Evolutionary conservation across 768 basidiomycete genomes (phyloP).

Genomic region (Tylopilus plumbeoviolaceoides): DNA sequence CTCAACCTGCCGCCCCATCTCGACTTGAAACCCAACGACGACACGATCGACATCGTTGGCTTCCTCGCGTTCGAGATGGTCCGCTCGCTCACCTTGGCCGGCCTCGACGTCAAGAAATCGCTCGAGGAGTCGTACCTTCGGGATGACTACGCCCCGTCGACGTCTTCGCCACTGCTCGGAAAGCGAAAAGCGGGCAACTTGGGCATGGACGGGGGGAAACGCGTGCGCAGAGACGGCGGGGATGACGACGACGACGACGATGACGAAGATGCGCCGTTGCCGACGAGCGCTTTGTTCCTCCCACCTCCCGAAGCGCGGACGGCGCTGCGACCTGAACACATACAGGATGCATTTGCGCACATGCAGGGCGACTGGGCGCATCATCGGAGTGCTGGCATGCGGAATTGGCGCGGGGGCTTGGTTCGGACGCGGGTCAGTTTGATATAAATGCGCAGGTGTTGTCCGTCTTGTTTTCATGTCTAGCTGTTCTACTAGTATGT

Average conservation of each 20-base stretch:
- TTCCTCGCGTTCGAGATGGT: conserved; percentile 98
- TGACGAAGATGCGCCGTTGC: conserved; percentile 65
- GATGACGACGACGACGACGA: conserved; percentile 37
- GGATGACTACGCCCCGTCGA: conserved; percentile 50
- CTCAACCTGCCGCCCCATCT: conserved; percentile 83
- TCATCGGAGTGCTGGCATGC: conserved; percentile 78
- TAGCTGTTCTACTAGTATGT: neutral
- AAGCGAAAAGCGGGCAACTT: conserved; percentile 61
- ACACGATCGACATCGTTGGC: conserved; percentile 94
- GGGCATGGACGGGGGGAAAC: conserved; percentile 42
- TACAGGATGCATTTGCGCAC: conserved; percentile 85
- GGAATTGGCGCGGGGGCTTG: conserved; percentile 86
- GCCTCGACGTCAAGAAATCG: conserved; percentile 76
- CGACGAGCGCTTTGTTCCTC: conserved; percentile 72
- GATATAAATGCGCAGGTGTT: conserved; percentile 42
- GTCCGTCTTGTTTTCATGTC: neutral
- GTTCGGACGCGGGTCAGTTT: conserved; percentile 75
- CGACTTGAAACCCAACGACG: conserved; percentile 88
- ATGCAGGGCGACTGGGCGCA: conserved; percentile 89
- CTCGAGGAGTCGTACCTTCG: conserved; percentile 67
- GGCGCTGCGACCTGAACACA: conserved; percentile 77
- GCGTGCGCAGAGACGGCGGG: conserved; percentile 43
- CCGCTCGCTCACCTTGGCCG: conserved; percentile 85
- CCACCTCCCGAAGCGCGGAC: conserved; percentile 79
- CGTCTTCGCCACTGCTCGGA: conserved; percentile 55